Evolutionary conservation across 768 basidiomycete genomes (phyloP), one percentile per base, ranked within the genome.

Genomic region (Astraeus odoratus): DNA sequence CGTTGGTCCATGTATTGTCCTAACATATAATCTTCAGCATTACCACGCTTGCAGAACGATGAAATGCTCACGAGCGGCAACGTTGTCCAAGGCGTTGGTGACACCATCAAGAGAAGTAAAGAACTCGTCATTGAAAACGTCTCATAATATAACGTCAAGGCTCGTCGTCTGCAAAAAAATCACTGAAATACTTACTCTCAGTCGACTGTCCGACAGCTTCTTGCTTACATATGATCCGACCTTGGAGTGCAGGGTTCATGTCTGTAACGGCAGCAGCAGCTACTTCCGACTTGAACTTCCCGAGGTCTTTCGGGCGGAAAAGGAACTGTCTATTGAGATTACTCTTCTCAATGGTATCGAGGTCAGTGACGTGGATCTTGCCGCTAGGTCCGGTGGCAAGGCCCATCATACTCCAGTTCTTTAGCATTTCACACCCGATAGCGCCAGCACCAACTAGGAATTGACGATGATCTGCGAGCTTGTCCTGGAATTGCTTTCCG

Each of bases 321-420:
- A 99, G 71, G 78, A 99, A 99, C 63, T 99, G 96, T 47, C 96
- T 74, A 66, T 99, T 99, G 44, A 99, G 67, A 65, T 99, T 99
- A 56, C 89, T 93, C 78, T 99, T 99, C 72, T 99, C 96, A 61
- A 99, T 99, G 24, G 94, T 97, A 65, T 99, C 96, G 56, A 99
- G 67, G 65, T 99, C 96, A 5, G 96, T 98, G 45, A 98, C 90
- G 56, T 94, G 82, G 46, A 99, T 88, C 42, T 75, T 67, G 8
- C 89, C 96, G 33, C 81, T 73, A 13, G 77, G 71, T 9, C 89
- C 89, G 24, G 83, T 77, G 6, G 79, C 94, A 37, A 99, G 70
- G 49, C 96, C 96, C 76, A 98, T 95, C 91, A 98, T 88, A 53
- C 89, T 87, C 96, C 96, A 99, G 67, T 98, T 99, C 75, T 99